phyloP scores from a whole-genome alignment of 1,284 basidiomycete genomes.

The Tylopilus sp. region DNA sequence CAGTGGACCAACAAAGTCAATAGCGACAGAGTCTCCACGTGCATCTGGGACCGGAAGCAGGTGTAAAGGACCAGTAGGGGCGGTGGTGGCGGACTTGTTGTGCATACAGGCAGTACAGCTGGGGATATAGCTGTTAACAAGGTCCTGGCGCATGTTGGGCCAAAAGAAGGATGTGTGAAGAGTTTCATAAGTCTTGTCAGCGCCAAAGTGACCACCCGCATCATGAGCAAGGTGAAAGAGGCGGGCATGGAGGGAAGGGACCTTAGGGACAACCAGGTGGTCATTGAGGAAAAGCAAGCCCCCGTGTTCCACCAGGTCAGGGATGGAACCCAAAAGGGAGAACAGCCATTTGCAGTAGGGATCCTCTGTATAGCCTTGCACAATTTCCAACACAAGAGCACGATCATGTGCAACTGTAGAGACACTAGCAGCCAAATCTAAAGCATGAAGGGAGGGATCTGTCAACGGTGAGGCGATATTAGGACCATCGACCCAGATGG shows the following conservation, averaged over 20 bases:
- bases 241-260: too few relatives aligned
- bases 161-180: not conserved
- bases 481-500: not conserved
- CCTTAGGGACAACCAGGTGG: too few relatives aligned
- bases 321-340: too few relatives aligned
- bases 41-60: not conserved
- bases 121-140: not conserved
- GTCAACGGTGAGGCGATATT: not conserved
- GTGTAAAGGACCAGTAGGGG: not conserved
- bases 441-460: too few relatives aligned
- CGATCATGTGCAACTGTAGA: too few relatives aligned
- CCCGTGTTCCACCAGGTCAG: too few relatives aligned
- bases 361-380: too few relatives aligned
- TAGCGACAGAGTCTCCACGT: not conserved
- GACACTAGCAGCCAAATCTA: too few relatives aligned
- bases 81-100: not conserved
- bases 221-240: not conserved
- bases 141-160: not conserved
- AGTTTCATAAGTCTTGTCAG: not conserved
- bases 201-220: not conserved
- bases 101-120: not conserved
- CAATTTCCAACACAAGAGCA: too few relatives aligned
- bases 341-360: too few relatives aligned
- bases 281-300: too few relatives aligned
- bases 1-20: not conserved